These are phyloP conservation scores for Eleusine coracana DNA, from an alignment of 176 grass and related monocot species.

Conservation along the genomic window DNA sequence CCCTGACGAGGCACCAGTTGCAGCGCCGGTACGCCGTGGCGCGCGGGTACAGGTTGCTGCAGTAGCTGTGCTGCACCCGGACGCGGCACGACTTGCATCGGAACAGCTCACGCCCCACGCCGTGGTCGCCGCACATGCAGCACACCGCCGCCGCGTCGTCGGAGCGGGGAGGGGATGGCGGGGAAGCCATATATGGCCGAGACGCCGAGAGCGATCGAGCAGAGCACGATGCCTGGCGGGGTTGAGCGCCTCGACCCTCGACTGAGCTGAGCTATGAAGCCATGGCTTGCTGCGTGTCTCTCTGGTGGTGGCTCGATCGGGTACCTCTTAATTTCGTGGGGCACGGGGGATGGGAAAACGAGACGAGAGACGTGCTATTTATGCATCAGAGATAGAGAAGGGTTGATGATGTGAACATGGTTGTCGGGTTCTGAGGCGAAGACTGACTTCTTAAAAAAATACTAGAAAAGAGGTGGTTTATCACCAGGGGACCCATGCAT, in stretches of 20 bases:
- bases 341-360: neutral
- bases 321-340: slow-evolving; percentile 19
- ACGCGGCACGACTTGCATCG: slow-evolving; percentile 72
- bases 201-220: neutral
- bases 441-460: neutral
- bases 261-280: neutral
- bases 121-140: slow-evolving; percentile 98
- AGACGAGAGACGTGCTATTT: slow-evolving; percentile 25
- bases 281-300: neutral
- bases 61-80: slow-evolving; percentile 91
- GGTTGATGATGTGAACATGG: slow-evolving; percentile 33
- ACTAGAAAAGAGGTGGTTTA: neutral
- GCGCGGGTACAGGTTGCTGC: slow-evolving; percentile 87
- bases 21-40: slow-evolving; percentile 61
- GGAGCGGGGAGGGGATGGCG: neutral
- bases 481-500: neutral
- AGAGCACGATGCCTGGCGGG: neutral
- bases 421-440: slow-evolving; percentile 8
- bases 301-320: neutral
- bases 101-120: slow-evolving; percentile 70
- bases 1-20: slow-evolving; percentile 84
- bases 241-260: too few species aligned
- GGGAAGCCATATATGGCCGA: neutral
- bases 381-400: neutral
- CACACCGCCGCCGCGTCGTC: slow-evolving; percentile 47